Base-by-base conservation (phyloP, 805 yeast species). In the Wickerhamomyces rabaulensis region DNA sequence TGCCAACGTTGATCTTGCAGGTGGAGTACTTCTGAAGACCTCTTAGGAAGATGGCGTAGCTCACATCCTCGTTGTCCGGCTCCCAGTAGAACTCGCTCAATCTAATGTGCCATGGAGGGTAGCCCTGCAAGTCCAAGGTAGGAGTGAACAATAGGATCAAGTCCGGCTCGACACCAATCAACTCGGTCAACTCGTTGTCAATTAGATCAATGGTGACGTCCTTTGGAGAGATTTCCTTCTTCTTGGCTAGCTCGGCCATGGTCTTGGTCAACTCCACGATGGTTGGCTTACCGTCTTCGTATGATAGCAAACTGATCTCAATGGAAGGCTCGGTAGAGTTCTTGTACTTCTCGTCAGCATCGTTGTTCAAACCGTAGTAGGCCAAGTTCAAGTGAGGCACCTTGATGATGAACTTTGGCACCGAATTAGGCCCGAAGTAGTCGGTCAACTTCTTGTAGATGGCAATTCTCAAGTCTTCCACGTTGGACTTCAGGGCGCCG, bases 31-130 rank as follows among this genome's bases (percentile, higher is more conserved):
- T 80, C 55, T 80, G 86, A 56, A 87, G 69, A 1, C 91, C 92
- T 52, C 94, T 75, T 44, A 86, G 74, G 63, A 87, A 91, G 17
- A 89, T 94, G 13, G 91, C 84, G 63, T 91, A 91, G 33, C 80
- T 77, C 41, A 89, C 95, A 46, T 76, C 80, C 49, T 75, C 80
- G 64, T 90, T 90, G 63, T 88, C 96, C 2, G 85, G 84, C 60
- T 89, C 92, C 87, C 95, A 87, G 67, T 83, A 91, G 59, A 94
- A 80, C 62, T 94, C 99, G 7, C 90, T 79, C 44, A 95, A 75
- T 52, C 99, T 78, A 31, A 89, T 79, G 61, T 92, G 98, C 99
- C 99, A 94, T 25, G 99, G 99, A 19, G 98, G 98, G 64, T 83
- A 94, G 16, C 96, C 97, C 65, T 90, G 95, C 42, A 94, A 74